A percentile compares a stretch with the other conserved stretches of the same genome.
Conservation (phyloP, 805 yeast genomes). For the Suhomyces sp. region DNA sequence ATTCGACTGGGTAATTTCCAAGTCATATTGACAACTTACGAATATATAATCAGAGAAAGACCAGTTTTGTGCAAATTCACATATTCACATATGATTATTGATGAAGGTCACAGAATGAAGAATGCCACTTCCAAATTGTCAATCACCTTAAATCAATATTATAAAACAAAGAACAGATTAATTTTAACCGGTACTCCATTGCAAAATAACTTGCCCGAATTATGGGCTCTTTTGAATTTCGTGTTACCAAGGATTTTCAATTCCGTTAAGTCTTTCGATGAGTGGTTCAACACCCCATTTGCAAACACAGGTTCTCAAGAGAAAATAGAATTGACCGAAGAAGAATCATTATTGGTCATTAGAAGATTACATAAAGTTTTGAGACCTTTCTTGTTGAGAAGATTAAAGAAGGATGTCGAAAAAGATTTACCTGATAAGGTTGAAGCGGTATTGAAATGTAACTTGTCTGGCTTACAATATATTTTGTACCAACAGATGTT, state of each 20-base stretch:
- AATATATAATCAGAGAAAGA: constrained; percentile 75
- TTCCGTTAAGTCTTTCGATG: constrained; percentile 82
- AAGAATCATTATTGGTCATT: constrained; percentile 77
- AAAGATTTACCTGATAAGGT: constrained; percentile 82
- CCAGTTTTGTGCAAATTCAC: constrained; percentile 64
- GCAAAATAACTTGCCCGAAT: constrained; percentile 79
- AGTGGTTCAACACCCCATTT: constrained; percentile 88
- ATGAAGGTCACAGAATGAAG: constrained; percentile 90
- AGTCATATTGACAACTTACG: constrained; percentile 76
- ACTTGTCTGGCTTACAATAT: constrained; percentile 68
- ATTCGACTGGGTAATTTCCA: constrained; percentile 69
- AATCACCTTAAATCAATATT: constrained; percentile 64
- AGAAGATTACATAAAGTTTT: constrained; percentile 83
- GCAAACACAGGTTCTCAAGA: constrained; percentile 83
- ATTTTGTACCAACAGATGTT: constrained; percentile 75
- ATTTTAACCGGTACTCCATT: constrained; percentile 87
- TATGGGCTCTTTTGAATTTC: constrained; percentile 81
- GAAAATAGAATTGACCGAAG: constrained; percentile 77
- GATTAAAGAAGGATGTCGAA: constrained; percentile 84
- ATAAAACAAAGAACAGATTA: constrained; percentile 71
- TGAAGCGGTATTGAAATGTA: constrained; percentile 79
- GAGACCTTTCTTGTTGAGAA: constrained; percentile 78
- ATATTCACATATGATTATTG: constrained; percentile 87
- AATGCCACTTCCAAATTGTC: constrained; percentile 74
- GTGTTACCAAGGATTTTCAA: constrained; percentile 82